Evolutionary conservation across 768 basidiomycete species (phyloP).

Genomic region (Hypsizygus marmoreus): DNA sequence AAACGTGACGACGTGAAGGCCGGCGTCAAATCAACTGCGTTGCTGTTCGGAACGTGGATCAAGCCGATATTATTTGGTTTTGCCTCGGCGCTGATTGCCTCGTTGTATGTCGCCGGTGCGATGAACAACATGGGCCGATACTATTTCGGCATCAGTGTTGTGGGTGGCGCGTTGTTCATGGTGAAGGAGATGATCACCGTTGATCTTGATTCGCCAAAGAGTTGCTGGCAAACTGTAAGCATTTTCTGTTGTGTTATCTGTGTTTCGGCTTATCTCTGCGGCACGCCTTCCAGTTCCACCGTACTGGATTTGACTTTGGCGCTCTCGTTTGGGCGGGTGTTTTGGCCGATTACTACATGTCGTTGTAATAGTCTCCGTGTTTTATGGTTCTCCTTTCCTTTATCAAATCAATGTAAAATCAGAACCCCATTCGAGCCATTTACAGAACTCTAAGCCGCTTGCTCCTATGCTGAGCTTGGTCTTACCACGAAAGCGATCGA

Average conservation of each 20-base stretch:
- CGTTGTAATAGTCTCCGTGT: neutral
- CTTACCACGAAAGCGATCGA: too few species aligned
- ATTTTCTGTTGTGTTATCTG: neutral
- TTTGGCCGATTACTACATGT: conserved; percentile 13
- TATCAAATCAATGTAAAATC: neutral
- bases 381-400: too few species aligned
- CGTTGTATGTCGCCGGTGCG: conserved; percentile 13
- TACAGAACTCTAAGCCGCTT: too few species aligned
- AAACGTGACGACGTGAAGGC: conserved; percentile 58
- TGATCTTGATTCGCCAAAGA: conserved; percentile 16
- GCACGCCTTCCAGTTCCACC: conserved; percentile 16
- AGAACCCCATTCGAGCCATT: neutral
- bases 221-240: conserved; percentile 17
- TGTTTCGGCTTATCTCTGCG: neutral
- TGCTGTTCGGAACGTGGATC: conserved; percentile 53
- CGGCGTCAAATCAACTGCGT: conserved; percentile 63
- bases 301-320: conserved; percentile 21
- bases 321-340: conserved; percentile 17
- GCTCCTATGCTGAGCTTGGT: too few species aligned
- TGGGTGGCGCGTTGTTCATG: conserved; percentile 13
- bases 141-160: conserved; percentile 16
- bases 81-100: conserved; percentile 21
- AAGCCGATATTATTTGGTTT: conserved; percentile 47
- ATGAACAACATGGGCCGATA: conserved; percentile 15
- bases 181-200: conserved; percentile 10